Base-by-base conservation (phyloP, 192 early-diverging fungal genomes). In the Backusella sp. region DNA sequence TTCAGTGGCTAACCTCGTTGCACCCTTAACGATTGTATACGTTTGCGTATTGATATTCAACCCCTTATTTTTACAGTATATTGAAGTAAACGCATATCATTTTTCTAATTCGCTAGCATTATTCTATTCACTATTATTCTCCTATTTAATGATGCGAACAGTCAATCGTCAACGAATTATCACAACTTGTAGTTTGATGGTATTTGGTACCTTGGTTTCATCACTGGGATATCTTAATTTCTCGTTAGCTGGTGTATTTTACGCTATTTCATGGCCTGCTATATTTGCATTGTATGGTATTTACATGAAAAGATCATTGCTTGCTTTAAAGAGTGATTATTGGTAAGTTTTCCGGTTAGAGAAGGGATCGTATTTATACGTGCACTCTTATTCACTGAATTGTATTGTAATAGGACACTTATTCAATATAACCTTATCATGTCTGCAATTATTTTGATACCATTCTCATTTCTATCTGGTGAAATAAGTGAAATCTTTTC, bases 71-170 rank as follows among this genome's bases (percentile, higher is more conserved):
- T 80, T 90, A 11, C 83, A 87, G 70, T 84, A 83, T 46, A 88
- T 90, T n/a, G 88, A 90, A 76, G 88, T 89, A 15, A 89, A 85
- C 9, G 88, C 86, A 62, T 90, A 90, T 72, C 88, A 90, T 81
- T 87, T 90, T 30, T 87, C 88, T 6, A 76, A 88, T 7, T 90
- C 88, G 15, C 81, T 90, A 34, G 86, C 88, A 30, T 89, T 90
- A 68, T 73, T 85, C 72, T 90, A 89, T 79, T 89, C 89, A 32
- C 86, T 90, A 26, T 30, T 89, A 9, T 80, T 90, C 53, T 88
- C 89, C 1, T 89, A 77, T 56, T 68, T 76, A 14, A 79, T 88
- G 44, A 84, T 90, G 28, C 80, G 84, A 26, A 77, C 77, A 59
- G 73, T 67, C 21, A 90, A 85, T 32, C 85, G 81, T 0, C 28